Conservation (phyloP, 2,329 filamentous ascomycete species). For the Pseudonectria foliicola region DNA sequence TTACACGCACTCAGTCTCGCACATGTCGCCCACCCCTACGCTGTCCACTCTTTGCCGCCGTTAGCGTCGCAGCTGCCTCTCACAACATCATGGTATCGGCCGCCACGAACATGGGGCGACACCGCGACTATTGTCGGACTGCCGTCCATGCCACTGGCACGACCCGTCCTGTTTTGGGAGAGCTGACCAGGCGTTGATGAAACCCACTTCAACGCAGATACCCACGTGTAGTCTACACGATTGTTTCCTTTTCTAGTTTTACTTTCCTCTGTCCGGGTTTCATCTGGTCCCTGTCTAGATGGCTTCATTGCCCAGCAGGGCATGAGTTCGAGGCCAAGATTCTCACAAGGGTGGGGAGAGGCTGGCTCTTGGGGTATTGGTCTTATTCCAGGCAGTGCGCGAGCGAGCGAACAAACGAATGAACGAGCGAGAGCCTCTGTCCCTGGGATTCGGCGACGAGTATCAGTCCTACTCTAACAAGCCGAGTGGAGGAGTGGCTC, state of each 20-base stretch:
- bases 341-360: no score
- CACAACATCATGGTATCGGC: constrained; percentile 21
- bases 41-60: constrained; percentile 33
- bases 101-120: constrained; percentile 17
- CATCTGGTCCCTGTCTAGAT: no score
- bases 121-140: constrained; percentile 7
- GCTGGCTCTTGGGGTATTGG: no score
- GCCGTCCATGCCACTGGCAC: constrained; percentile 4
- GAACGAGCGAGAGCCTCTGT: no score
- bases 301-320: no score
- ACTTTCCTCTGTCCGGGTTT: neutral
- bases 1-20: constrained; percentile 16
- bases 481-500: constrained; percentile 15
- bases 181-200: constrained; percentile 2
- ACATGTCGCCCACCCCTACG: constrained; percentile 25
- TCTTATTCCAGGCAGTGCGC: no score
- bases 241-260: constrained; percentile 15
- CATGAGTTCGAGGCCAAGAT: no score
- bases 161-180: constrained; percentile 1
- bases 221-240: constrained; percentile 15
- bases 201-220: constrained; percentile 8
- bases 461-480: no score
- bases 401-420: no score
- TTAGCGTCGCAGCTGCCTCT: constrained; percentile 17
- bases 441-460: no score